phyloP scores from a whole-genome alignment of 306 rosid species.

The Alnus rubra region DNA sequence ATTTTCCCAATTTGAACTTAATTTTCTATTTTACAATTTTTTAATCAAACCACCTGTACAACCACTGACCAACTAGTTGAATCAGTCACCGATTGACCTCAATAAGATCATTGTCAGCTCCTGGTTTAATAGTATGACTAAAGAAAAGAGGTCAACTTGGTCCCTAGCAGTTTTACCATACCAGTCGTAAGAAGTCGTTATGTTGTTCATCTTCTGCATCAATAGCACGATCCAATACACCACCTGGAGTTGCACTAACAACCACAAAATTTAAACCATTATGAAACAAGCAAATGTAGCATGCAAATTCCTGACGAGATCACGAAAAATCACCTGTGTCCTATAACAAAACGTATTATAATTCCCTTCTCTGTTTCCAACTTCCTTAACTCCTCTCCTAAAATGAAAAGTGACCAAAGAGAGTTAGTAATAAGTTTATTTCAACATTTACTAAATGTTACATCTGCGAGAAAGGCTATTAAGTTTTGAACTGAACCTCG shows the following conservation, averaged over 20 bases:
- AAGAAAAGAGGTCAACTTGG: slow-evolving; percentile 10
- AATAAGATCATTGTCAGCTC: background rate
- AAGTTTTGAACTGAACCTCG: slow-evolving; percentile 32
- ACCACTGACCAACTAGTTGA: background rate
- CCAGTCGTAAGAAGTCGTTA: slow-evolving; percentile 57
- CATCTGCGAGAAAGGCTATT: background rate
- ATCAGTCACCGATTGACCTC: background rate
- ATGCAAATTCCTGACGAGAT: background rate
- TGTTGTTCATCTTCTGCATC: slow-evolving; percentile 56
- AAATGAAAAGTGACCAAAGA: background rate
- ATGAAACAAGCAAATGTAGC: slow-evolving; percentile 10
- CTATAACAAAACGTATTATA: slow-evolving; percentile 59
- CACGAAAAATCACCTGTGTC: slow-evolving; percentile 45
- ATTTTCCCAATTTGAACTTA: background rate
- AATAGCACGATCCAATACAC: slow-evolving; percentile 57
- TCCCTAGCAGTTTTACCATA: slow-evolving; percentile 24
- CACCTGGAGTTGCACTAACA: slow-evolving; percentile 51
- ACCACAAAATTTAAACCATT: slow-evolving; percentile 13
- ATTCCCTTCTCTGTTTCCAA: slow-evolving; percentile 60
- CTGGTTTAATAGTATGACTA: background rate
- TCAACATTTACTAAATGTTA: slow-evolving; percentile 3
- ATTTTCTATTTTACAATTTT: background rate
- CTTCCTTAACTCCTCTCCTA: slow-evolving; percentile 46
- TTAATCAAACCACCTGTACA: background rate
- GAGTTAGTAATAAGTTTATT: slow-evolving; percentile 7